Evolutionary conservation across 495 filamentous ascomycete genomes (phyloP).

Genomic region (Trichoderma gamsii): DNA sequence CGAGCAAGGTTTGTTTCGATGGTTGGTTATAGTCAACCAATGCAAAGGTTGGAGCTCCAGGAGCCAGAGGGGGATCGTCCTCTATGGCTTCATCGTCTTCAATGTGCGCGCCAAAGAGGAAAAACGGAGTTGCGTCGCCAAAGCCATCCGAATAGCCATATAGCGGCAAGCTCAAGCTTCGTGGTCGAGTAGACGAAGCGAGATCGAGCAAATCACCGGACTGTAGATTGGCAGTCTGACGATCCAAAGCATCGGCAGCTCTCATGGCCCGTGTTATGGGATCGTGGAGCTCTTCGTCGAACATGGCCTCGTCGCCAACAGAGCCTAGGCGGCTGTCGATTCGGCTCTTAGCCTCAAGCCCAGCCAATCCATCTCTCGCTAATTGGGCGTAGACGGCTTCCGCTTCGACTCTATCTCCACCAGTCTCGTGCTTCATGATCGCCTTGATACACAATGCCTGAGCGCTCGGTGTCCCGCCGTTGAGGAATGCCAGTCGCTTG

Average conservation of each 20-base stretch:
- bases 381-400: constrained; percentile 40
- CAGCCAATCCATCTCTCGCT: constrained; percentile 36
- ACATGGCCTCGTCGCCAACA: background rate
- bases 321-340: constrained; percentile 12
- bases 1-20: background rate
- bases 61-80: background rate
- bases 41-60: background rate
- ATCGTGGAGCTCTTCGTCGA: constrained; percentile 24
- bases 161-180: constrained; percentile 32
- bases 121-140: constrained; percentile 26
- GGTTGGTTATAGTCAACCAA: constrained; percentile 12
- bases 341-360: constrained; percentile 23
- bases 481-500: constrained; percentile 44
- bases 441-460: constrained; percentile 36
- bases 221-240: constrained; percentile 40
- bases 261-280: constrained; percentile 42
- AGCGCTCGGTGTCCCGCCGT: constrained; percentile 45
- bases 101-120: constrained; percentile 24
- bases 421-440: constrained; percentile 38
- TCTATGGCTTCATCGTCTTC: constrained; percentile 17
- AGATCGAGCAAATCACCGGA: constrained; percentile 32
- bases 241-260: constrained; percentile 45
- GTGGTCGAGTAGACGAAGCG: constrained; percentile 25
- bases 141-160: constrained; percentile 26
- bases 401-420: constrained; percentile 36